These are phyloP conservation scores for Adiantum capillusveneris DNA, from an alignment of 75 land plant species.

Conservation along the genomic window DNA sequence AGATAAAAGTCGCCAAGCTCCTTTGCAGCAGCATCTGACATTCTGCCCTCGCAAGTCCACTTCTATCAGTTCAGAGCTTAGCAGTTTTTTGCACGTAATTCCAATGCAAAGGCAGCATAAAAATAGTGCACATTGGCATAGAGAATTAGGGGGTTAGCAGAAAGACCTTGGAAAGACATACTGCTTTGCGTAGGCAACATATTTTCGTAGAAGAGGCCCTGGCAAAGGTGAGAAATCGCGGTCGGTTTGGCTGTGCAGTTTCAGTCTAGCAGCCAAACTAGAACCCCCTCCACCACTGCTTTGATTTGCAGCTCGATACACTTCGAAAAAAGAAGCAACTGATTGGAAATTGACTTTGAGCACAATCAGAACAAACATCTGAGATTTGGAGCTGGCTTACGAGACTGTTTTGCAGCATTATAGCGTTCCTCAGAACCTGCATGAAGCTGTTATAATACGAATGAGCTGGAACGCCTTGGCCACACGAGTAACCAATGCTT, in stretches of 20 bases:
- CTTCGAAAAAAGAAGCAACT: conserved; percentile 10
- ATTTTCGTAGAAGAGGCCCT: conserved; percentile 75
- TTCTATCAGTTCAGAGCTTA: too few species aligned
- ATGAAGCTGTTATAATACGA: conserved; percentile 90
- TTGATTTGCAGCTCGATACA: conserved; percentile 20
- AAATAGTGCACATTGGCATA: too few species aligned
- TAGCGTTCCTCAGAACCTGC: conserved; percentile 48
- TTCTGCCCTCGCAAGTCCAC: conserved; percentile 27
- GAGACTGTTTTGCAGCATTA: conserved; percentile 42
- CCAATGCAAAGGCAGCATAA: too few species aligned
- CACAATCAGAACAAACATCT: neutral
- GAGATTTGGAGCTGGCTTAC: conserved; percentile 15
- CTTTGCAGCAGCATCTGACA: conserved; percentile 85
- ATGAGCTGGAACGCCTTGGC: too few species aligned
- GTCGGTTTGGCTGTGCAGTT: conserved; percentile 55
- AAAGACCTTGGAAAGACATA: conserved; percentile 85
- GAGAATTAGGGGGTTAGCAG: too few species aligned
- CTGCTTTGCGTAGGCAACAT: conserved; percentile 87
- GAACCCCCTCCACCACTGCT: conserved; percentile 22
- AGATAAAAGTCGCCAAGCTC: conserved; percentile 79
- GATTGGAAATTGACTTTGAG: neutral
- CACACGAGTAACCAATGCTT: too few species aligned
- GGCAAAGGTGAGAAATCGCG: conserved; percentile 74
- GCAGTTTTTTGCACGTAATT: too few species aligned
- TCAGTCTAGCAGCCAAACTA: conserved; percentile 52